A percentile compares a stretch with the other conserved stretches of the same genome.
phyloP scores from a whole-genome alignment of 495 filamentous ascomycete genomes.

The Extremus antarcticus region DNA sequence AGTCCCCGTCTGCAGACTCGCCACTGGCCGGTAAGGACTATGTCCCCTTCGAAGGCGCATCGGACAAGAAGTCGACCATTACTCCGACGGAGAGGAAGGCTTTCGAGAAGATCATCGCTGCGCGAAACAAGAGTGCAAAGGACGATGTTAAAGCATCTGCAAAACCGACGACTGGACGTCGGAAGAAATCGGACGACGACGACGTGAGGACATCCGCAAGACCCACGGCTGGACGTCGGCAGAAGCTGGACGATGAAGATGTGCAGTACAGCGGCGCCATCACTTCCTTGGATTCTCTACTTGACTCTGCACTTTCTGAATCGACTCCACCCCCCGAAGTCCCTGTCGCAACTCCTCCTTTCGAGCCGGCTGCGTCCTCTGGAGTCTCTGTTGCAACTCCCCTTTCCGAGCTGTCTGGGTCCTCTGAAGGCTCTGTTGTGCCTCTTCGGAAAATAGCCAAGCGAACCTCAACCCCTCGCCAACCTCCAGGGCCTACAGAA shows the following conservation, averaged over 20 bases:
- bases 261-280: not conserved
- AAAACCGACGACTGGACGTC: not conserved
- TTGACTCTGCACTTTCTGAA: conserved; percentile 2
- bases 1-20: not conserved
- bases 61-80: conserved; percentile 37
- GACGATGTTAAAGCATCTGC: not conserved
- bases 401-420: too few relatives aligned
- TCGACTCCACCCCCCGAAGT: not conserved
- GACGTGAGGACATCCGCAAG: not conserved
- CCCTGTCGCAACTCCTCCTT: too few relatives aligned
- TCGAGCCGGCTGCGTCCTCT: too few relatives aligned
- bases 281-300: conserved; percentile 5
- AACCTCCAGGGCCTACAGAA: not conserved
- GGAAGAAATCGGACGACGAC: not conserved
- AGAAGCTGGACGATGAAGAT: not conserved
- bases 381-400: too few relatives aligned
- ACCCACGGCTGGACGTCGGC: too few relatives aligned
- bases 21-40: not conserved
- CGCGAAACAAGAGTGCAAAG: conserved; percentile 33
- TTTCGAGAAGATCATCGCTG: conserved; percentile 54
- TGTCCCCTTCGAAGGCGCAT: conserved; percentile 5
- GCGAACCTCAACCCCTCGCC: too few relatives aligned
- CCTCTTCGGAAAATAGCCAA: too few relatives aligned
- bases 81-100: conserved; percentile 43
- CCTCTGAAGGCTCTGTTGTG: too few relatives aligned